These are phyloP conservation scores for Recurvomyces mirabilis DNA, from an alignment of 495 filamentous ascomycete species.

Conservation along the genomic window DNA sequence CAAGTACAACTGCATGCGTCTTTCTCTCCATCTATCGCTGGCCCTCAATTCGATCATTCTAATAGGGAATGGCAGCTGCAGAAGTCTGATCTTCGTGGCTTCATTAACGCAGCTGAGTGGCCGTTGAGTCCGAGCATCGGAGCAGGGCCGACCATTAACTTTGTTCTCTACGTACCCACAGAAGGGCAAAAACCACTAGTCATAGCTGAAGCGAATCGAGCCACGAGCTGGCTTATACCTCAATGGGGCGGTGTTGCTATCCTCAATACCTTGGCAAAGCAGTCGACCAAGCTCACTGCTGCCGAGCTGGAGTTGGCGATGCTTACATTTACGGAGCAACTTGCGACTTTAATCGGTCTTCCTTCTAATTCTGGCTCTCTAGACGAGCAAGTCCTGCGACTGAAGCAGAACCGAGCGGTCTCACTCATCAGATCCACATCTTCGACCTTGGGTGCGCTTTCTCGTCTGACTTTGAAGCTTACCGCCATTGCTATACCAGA, in stretches of 20 bases:
- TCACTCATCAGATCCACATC: slow-evolving; percentile 80
- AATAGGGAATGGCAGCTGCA: slow-evolving; percentile 54
- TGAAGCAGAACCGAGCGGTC: slow-evolving; percentile 74
- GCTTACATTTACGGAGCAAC: slow-evolving; percentile 82
- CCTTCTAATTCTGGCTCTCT: slow-evolving; percentile 60
- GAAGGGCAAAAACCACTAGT: slow-evolving; percentile 51
- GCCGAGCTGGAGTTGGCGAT: slow-evolving; percentile 65
- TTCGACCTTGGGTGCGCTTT: slow-evolving; percentile 85
- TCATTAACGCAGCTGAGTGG: slow-evolving; percentile 98
- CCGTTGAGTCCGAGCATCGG: slow-evolving; percentile 90
- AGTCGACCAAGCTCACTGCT: slow-evolving; percentile 36
- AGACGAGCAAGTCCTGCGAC: slow-evolving; percentile 71
- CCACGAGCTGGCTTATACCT: slow-evolving; percentile 84
- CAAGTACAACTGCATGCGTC: slow-evolving; percentile 88
- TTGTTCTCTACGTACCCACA: slow-evolving; percentile 72
- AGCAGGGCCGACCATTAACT: slow-evolving; percentile 85
- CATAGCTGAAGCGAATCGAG: slow-evolving; percentile 57
- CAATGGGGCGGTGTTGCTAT: slow-evolving; percentile 94
- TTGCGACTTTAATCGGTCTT: slow-evolving; percentile 78
- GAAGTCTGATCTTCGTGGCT: slow-evolving; percentile 81
- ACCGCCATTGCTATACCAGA: slow-evolving; percentile 84
- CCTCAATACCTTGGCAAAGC: slow-evolving; percentile 43
- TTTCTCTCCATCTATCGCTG: slow-evolving; percentile 59
- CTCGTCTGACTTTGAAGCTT: slow-evolving; percentile 71
- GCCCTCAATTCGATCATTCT: slow-evolving; percentile 42